phyloP scores from a whole-genome alignment of 2,329 filamentous ascomycete species.

The Xylaria polymorpha region DNA sequence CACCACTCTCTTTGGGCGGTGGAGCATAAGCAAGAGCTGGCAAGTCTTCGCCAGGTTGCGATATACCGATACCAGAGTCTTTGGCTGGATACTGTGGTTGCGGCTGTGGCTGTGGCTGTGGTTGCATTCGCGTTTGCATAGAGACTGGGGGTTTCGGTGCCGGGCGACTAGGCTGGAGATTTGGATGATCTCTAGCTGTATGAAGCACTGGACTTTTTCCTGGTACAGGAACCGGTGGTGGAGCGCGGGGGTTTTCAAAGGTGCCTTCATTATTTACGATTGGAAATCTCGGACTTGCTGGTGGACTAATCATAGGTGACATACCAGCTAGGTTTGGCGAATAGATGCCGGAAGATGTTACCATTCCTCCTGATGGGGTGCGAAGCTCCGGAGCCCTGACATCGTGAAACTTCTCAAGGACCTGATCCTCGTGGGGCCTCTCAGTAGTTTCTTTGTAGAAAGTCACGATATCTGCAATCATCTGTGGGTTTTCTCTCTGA shows the following conservation, averaged over 20 bases:
- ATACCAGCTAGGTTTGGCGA: conserved; percentile 67
- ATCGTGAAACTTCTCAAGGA: conserved; percentile 96
- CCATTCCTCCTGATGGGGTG: conserved; percentile 57
- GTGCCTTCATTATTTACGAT: conserved; percentile 86
- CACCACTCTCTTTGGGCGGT: conserved; percentile 63
- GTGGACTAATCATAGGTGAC: conserved; percentile 77
- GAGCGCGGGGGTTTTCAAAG: conserved; percentile 95
- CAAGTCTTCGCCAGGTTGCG: conserved; percentile 67
- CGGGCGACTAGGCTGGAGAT: conserved; percentile 81
- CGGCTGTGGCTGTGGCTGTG: conserved; percentile 67
- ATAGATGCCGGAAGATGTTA: conserved; percentile 65
- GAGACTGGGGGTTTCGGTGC: conserved; percentile 86
- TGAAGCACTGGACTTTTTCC: conserved; percentile 57
- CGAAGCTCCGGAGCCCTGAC: conserved; percentile 71
- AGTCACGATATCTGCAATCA: conserved; percentile 92
- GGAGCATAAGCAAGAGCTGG: conserved; percentile 56
- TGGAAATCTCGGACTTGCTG: conserved; percentile 87
- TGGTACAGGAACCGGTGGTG: conserved; percentile 82
- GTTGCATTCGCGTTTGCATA: conserved; percentile 67
- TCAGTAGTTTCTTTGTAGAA: conserved; percentile 97
- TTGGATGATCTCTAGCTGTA: conserved; percentile 63
- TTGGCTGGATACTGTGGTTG: conserved; percentile 67
- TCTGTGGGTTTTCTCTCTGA: conserved; percentile 93
- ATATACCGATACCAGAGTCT: conserved; percentile 73
- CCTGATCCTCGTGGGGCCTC: conserved; percentile 81